These are phyloP conservation scores for Penicillium silybi DNA, from an alignment of 495 filamentous ascomycete genomes.

Conservation along the genomic window DNA sequence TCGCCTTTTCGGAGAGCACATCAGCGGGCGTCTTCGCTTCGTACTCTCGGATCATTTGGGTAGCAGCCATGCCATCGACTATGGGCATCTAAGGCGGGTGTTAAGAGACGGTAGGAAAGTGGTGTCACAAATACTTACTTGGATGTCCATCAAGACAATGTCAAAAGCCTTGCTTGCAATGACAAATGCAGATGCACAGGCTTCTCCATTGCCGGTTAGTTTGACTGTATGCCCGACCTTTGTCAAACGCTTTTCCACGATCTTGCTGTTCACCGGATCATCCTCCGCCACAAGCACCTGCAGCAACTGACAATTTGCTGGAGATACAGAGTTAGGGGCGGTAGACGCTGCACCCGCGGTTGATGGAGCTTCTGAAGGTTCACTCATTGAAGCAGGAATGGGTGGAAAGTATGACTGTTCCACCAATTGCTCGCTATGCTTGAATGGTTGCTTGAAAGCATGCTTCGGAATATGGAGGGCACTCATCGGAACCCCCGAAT, in stretches of 20 bases:
- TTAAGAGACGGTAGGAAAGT: neutral
- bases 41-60: constrained; percentile 73
- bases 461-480: constrained; percentile 40
- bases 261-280: constrained; percentile 87
- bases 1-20: constrained; percentile 52
- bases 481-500: constrained; percentile 38
- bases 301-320: constrained; percentile 29
- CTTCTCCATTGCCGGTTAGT: constrained; percentile 80
- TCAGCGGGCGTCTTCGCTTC: constrained; percentile 54
- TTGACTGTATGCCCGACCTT: constrained; percentile 72
- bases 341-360: constrained; percentile 4
- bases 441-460: constrained; percentile 9
- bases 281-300: constrained; percentile 84
- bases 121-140: constrained; percentile 32
- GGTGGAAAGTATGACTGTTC: constrained; percentile 19
- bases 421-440: constrained; percentile 3
- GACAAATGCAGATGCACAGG: constrained; percentile 68
- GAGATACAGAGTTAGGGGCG: constrained; percentile 10
- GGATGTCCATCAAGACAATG: constrained; percentile 95
- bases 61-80: constrained; percentile 79
- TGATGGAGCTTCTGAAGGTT: constrained; percentile 2
- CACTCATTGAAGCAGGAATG: neutral
- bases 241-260: constrained; percentile 77
- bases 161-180: constrained; percentile 62
- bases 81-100: constrained; percentile 65